phyloP scores from a whole-genome alignment of 306 rosid species.

The Hylodesmum podocarpum region DNA sequence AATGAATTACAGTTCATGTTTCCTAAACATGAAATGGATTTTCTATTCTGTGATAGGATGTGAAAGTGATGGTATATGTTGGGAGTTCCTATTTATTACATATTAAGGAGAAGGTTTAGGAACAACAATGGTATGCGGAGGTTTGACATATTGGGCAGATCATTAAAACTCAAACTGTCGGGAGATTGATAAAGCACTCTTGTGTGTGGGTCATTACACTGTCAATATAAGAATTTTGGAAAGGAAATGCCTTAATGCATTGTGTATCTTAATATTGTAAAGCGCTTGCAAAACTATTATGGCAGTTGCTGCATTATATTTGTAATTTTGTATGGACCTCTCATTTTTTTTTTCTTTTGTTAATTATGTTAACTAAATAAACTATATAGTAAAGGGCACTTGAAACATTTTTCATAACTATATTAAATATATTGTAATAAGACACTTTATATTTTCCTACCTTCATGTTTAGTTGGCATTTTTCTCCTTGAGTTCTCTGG shows the following conservation, averaged over 20 bases:
- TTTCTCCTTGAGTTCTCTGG: not conserved
- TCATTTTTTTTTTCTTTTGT: not conserved
- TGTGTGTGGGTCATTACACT: not conserved
- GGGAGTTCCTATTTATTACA: not conserved
- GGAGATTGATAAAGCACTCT: not conserved
- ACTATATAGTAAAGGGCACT: not conserved
- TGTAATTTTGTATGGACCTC: not conserved
- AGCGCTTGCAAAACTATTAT: not conserved
- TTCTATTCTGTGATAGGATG: not conserved
- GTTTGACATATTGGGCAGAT: not conserved
- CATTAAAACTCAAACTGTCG: not conserved
- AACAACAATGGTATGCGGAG: not conserved
- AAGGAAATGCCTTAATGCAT: not conserved
- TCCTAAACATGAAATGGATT: not conserved
- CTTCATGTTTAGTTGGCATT: not conserved
- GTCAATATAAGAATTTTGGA: not conserved
- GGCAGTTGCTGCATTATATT: not conserved
- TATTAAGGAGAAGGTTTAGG: constrained; percentile 1
- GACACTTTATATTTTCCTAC: too few species aligned
- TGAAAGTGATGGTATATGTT: not conserved
- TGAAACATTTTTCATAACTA: not conserved
- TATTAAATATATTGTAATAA: not conserved
- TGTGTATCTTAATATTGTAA: not conserved
- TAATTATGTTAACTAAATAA: not conserved
- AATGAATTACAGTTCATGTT: not conserved